Base-by-base conservation (phyloP, 1,284 basidiomycete species). In the Fistulinella staudtii region DNA sequence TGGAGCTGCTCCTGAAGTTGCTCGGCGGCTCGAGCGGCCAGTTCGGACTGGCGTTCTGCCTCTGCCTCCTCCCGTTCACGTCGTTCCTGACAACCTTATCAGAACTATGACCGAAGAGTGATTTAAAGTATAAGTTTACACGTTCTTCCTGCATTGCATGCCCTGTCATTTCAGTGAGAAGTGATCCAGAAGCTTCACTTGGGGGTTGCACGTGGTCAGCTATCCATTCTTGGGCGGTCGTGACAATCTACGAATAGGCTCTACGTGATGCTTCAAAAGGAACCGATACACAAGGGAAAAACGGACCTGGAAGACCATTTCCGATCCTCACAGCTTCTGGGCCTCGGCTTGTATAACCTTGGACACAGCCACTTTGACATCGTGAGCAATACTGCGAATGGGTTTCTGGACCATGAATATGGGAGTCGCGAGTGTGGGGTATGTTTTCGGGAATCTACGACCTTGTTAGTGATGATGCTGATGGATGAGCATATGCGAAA, bases 221-320 rank as follows among this genome's bases (percentile, higher is more conserved):
- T 40, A 89, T 69, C 85, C 85, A 89, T 27, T 86, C 84, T 61
- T 85, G 80, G 30, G 76, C 74, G 41, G 78, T 75, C 5, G 72
- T 78, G 28, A 82, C 74, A 53, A 86, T 80, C 82, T 88, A 39
- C 20, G 31, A 17, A 46, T 13, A 47, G 20, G 52, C 45, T 25
- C 18, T 24, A n/a, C n/a, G n/a, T n/a, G n/a, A n/a, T n/a, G n/a
- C n/a, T 35, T 37, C 30, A 39, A 44, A 23, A n/a, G n/a, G 25
- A 13, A 39, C 21, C 11, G 18, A 34, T 18, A 48, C n/a, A 46
- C 11, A 17, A 25, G 24, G 35, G 28, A 43, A 23, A 10, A 8
- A 63, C 72, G 25, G 24, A 84, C 82, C 68, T 82, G 75, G 60
- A 88, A 85, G 27, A 86, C 82, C 76, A 84, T 81, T 59, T 85